Percentiles rank a stretch among this genome's conserved stretches.
These are phyloP conservation scores for Larix kaempferi DNA, from an alignment of 75 land plant species.

Conservation along the genomic window DNA sequence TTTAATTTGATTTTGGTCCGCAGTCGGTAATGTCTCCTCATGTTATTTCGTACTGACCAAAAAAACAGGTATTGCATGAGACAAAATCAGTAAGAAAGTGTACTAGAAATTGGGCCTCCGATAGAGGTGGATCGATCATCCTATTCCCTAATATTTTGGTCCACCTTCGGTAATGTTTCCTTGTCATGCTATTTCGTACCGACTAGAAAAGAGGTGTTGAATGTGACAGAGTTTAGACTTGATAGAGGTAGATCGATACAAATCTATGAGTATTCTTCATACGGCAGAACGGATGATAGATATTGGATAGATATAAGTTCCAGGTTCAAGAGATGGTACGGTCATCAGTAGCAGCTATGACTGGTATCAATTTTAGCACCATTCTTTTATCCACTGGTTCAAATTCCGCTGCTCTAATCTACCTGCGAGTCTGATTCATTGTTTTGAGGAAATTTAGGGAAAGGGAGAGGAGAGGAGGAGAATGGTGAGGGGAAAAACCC, in stretches of 20 bases:
- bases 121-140: not conserved
- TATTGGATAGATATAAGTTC: no score
- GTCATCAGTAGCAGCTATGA: no score
- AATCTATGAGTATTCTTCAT: no score
- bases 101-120: constrained; percentile 15
- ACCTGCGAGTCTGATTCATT: no score
- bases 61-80: not conserved
- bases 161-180: not conserved
- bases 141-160: not conserved
- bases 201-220: not conserved
- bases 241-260: not conserved
- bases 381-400: no score
- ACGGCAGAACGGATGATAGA: no score
- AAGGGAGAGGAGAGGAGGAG: no score
- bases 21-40: not conserved
- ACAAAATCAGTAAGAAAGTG: constrained; percentile 13
- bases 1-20: not conserved
- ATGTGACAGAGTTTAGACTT: not conserved
- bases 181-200: not conserved
- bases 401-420: no score
- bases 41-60: not conserved
- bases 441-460: no score
- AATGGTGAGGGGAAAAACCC: constrained; percentile 12
- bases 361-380: no score
- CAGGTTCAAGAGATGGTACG: no score